Base-by-base conservation (phyloP, 23 red algal species). In the Cyanidium caldarium region DNA sequence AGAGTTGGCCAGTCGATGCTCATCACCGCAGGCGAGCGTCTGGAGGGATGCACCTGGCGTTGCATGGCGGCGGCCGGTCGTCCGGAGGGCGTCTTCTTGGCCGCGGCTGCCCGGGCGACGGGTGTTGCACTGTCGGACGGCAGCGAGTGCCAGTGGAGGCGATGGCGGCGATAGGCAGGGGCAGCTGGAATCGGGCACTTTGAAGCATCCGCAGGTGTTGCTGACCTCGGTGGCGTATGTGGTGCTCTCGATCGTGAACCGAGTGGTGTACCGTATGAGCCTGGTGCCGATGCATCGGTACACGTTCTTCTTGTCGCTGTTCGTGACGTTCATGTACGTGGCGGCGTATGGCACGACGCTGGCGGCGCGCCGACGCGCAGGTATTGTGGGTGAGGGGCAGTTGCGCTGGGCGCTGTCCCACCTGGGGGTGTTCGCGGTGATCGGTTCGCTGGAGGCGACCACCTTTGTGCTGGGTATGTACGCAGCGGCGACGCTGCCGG, bases 401-500 rank as follows among this genome's bases (percentile, higher is more conserved):
- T n/a, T 46, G 2, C 16, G 25, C 3, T 40, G 33, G 71, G 71
- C 71, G n/a, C 21, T 36, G 71, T 1, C 0, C 42, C 33, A 75
- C 34, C 23, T 38, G 39, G 20, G 34, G 20, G n/a, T 44, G 45
- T 75, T 75, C 29, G 71, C 71, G 10, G 10, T 57, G 16, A 75
- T 75, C 45, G 71, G 71, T 1, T 15, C 46, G 21, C 71, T 75
- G 2, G 71, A 75, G 71, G 71, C 71, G 44, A 28, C 36, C 26
- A 46, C 71, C n/a, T 75, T 75, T 37, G 71, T 44, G 34, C 2
- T 75, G 7, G 37, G 42, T n/a, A 16, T 75, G 71, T 75, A 57
- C 42, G 26, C 46, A 21, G 71, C 46, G 28, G 42, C 39, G 1
- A 19, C 38, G 44, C 71, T 75, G 33, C 71, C 71, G 25, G 71